Percentiles rank a stretch among this genome's conserved stretches.
These are phyloP conservation scores for Drosera capensis DNA, from an alignment of 148 eudicot genomes.

Conservation along the genomic window DNA sequence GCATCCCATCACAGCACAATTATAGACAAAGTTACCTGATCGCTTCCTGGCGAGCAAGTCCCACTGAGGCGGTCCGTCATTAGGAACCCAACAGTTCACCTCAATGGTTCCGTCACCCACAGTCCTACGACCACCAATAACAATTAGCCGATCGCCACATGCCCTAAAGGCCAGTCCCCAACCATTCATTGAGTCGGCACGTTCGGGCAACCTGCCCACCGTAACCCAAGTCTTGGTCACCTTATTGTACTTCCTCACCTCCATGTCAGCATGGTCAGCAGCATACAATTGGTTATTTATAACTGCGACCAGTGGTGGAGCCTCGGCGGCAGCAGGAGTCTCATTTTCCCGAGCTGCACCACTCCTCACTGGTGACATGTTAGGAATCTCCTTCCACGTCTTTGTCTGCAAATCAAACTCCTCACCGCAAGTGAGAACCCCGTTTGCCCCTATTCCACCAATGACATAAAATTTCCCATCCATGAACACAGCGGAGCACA, in stretches of 20 bases:
- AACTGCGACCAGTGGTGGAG: conserved; percentile 27
- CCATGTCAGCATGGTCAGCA: conserved; percentile 18
- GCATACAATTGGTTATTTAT: conserved; percentile 25
- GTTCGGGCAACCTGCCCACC: conserved; percentile 19
- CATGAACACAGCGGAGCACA: conserved; percentile 26
- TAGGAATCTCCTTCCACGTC: conserved; percentile 18
- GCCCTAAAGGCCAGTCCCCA: conserved; percentile 34
- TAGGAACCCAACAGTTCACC: conserved; percentile 25
- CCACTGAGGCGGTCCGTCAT: conserved; percentile 23
- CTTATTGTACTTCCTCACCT: conserved; percentile 22
- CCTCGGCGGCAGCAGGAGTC: conserved; percentile 13
- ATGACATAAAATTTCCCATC: conserved; percentile 23
- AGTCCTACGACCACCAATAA: conserved; percentile 26
- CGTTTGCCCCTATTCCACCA: conserved; percentile 18
- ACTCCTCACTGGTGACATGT: conserved; percentile 18
- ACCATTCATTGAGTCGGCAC: conserved; percentile 24
- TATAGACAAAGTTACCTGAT: conserved; percentile 24
- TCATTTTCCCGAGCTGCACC: conserved; percentile 8
- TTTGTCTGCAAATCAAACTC: conserved; percentile 16
- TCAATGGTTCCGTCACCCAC: conserved; percentile 17
- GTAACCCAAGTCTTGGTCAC: conserved; percentile 12
- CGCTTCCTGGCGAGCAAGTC: conserved; percentile 15
- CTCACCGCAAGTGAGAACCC: conserved; percentile 18
- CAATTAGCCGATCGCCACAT: conserved; percentile 23
- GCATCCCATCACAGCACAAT: conserved; percentile 37